Evolutionary conservation across 441 rosid species (phyloP).

Genomic region (Arabidopsis lyrata): DNA sequence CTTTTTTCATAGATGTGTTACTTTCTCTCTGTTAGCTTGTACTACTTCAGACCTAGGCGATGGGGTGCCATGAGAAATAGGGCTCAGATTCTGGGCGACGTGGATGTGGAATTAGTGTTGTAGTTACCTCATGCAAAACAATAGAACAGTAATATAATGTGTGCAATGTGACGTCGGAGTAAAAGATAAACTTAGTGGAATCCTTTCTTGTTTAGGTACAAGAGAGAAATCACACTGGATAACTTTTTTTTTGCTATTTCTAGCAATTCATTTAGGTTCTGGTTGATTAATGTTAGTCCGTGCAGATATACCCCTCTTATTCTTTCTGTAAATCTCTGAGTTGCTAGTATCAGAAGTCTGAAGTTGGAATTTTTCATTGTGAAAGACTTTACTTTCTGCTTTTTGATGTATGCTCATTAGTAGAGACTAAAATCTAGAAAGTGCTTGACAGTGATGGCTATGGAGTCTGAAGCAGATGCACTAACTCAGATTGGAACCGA

Average conservation of each 20-base stretch:
- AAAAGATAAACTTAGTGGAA: neutral
- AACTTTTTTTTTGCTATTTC: neutral
- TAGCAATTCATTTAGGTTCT: conserved; percentile 1
- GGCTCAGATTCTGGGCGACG: conserved; percentile 19
- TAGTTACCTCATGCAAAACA: conserved; percentile 6
- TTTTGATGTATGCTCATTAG: conserved; percentile 10
- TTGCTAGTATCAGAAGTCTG: neutral
- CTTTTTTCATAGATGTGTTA: too few relatives aligned
- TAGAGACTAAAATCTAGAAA: conserved; percentile 12
- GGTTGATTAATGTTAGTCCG: neutral
- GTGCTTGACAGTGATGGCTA: conserved; percentile 53
- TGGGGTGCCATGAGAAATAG: too few relatives aligned
- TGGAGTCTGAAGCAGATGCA: conserved; percentile 67
- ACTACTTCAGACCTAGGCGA: neutral
- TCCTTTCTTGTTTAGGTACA: neutral
- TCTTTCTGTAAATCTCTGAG: conserved; percentile 8
- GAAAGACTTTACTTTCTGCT: neutral
- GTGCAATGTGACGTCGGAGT: neutral
- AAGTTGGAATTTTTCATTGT: neutral
- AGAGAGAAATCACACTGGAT: neutral
- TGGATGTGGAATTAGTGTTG: neutral
- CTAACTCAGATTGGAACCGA: conserved; percentile 55
- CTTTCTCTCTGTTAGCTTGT: neutral
- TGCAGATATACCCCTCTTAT: neutral
- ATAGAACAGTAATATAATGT: conserved; percentile 11